Evolutionary conservation across 2,329 filamentous ascomycete species (phyloP).

Genomic region (Zymoseptoria brevis): DNA sequence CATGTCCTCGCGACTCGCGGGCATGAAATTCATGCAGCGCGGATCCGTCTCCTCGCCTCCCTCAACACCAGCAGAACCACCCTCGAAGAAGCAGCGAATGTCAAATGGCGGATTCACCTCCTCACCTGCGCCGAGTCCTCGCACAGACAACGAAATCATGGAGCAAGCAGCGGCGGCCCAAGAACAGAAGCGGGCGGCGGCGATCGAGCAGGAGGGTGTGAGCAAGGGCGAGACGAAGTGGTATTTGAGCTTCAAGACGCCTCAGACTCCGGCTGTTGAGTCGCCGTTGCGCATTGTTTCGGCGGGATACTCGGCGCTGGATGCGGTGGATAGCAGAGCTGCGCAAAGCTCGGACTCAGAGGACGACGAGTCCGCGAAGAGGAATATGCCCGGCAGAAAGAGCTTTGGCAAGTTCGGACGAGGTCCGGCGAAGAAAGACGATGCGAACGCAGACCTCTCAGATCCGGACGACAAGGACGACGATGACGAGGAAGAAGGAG

Average conservation of each 20-base stretch:
- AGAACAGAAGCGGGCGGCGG: conserved; percentile 54
- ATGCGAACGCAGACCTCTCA: conserved; percentile 8
- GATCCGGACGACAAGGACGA: conserved; percentile 31
- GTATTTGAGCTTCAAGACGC: conserved; percentile 55
- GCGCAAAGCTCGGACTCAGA: conserved; percentile 24
- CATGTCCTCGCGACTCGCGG: conserved; percentile 81
- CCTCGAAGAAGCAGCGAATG: conserved; percentile 57
- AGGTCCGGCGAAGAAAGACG: conserved; percentile 34
- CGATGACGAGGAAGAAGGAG: conserved; percentile 29
- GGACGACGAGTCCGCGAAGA: conserved; percentile 23
- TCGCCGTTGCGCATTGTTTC: conserved; percentile 51
- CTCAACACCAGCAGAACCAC: conserved; percentile 41
- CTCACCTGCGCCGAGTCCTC: conserved; percentile 30
- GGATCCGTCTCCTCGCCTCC: conserved; percentile 55
- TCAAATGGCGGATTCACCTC: conserved; percentile 34
- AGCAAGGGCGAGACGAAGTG: conserved; percentile 65
- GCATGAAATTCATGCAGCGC: conserved; percentile 87
- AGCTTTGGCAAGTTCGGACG: conserved; percentile 45
- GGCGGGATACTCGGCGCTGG: conserved; percentile 49
- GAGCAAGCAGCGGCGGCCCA: conserved; percentile 58
- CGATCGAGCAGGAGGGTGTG: conserved; percentile 52
- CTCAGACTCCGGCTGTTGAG: conserved; percentile 27
- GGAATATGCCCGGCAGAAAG: conserved; percentile 35
- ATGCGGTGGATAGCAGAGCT: conserved; percentile 23
- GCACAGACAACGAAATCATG: conserved; percentile 49